Percentiles rank a stretch among this genome's conserved stretches.
Conservation (phyloP, 169 alveolate species). For the Plasmodium malariae region DNA sequence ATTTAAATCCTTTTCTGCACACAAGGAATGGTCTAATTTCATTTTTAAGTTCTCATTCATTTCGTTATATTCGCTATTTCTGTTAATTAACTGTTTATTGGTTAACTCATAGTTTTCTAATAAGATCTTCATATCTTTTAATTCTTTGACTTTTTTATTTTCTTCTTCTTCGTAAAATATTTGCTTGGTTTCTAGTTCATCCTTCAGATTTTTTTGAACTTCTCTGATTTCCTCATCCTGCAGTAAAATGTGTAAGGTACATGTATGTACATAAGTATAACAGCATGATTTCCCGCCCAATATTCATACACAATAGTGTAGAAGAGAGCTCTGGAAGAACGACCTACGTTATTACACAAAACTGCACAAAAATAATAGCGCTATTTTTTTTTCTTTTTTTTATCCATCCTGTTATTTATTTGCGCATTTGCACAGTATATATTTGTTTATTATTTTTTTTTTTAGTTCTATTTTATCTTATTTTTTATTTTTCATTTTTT, state of each 20-base stretch:
- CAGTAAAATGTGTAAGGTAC: neutral
- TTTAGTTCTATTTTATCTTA: no score
- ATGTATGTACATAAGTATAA: neutral
- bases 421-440: no score
- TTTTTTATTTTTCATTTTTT: no score
- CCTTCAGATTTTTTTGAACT: neutral
- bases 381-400: no score
- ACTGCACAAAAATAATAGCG: no score
- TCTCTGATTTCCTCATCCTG: conserved; percentile 71
- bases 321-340: no score
- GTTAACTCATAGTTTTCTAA: conserved; percentile 16
- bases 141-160: conserved; percentile 25
- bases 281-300: no score
- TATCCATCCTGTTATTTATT: no score
- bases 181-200: conserved; percentile 13
- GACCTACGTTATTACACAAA: no score
- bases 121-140: conserved; percentile 22
- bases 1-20: conserved; percentile 18
- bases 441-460: no score
- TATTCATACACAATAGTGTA: no score
- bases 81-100: neutral
- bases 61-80: conserved; percentile 30
- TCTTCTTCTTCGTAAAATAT: conserved; percentile 21
- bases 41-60: conserved; percentile 35
- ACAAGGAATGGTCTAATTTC: conserved; percentile 16